These are phyloP conservation scores for Stachybotrys elegans DNA, from an alignment of 2,329 filamentous ascomycete species.

Conservation along the genomic window DNA sequence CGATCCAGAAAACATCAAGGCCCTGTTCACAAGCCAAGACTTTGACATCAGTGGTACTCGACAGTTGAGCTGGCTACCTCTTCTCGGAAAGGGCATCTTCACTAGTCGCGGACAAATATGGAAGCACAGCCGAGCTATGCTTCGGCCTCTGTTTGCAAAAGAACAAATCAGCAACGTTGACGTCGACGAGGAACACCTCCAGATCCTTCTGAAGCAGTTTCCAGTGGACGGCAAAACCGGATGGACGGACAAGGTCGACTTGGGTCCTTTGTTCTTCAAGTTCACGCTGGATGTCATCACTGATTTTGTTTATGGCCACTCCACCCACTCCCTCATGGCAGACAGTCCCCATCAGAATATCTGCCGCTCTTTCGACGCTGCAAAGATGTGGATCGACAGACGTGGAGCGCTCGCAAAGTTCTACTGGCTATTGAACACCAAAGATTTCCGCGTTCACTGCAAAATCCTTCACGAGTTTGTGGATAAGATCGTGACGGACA, in stretches of 20 bases:
- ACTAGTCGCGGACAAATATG: not conserved
- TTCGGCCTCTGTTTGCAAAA: slow-evolving; percentile 2
- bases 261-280: not conserved
- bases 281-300: slow-evolving; percentile 1
- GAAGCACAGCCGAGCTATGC: slow-evolving; percentile 1
- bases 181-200: not conserved
- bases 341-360: not conserved
- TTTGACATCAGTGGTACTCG: slow-evolving; percentile 1
- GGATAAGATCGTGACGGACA: not conserved
- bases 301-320: slow-evolving; percentile 1
- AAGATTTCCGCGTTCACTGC: slow-evolving; percentile 2
- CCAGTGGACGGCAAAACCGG: not conserved
- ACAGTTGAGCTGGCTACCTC: slow-evolving; percentile 2
- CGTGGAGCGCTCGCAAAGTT: slow-evolving; percentile 1
- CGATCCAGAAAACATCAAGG: slow-evolving; percentile 1
- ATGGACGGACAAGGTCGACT: not conserved
- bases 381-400: slow-evolving; percentile 1
- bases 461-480: slow-evolving; percentile 1
- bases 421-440: slow-evolving; percentile 3
- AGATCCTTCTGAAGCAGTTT: not conserved
- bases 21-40: not conserved
- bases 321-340: not conserved
- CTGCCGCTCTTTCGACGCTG: not conserved
- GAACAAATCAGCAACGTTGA: not conserved
- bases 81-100: slow-evolving; percentile 2